These are phyloP conservation scores for Xylariaceae sp. DNA, from an alignment of 2,329 filamentous ascomycete species.

Conservation along the genomic window DNA sequence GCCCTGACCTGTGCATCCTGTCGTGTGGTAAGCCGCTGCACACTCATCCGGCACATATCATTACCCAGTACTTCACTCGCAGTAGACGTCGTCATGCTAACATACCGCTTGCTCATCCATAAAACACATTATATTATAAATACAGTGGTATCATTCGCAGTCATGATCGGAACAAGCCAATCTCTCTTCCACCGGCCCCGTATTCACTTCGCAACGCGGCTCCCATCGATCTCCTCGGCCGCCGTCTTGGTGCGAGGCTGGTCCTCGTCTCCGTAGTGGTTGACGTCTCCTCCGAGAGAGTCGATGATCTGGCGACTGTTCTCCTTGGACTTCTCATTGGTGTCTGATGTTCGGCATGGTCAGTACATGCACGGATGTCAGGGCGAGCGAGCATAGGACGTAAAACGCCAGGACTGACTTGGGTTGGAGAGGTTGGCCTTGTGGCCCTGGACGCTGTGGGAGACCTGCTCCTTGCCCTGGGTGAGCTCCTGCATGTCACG, in stretches of 20 bases:
- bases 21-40: no score
- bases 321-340: conserved; percentile 41
- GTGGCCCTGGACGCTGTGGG: conserved; percentile 31
- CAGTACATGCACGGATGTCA: no score
- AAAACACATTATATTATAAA: no score
- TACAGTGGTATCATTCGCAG: not conserved
- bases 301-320: conserved; percentile 37
- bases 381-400: not conserved
- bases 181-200: no score
- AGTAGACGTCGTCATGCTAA: no score
- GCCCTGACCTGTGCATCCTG: no score
- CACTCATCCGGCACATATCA: no score
- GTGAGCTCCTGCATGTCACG: conserved; percentile 37
- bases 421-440: conserved; percentile 45
- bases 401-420: conserved; percentile 26
- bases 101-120: no score
- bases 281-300: conserved; percentile 37
- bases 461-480: conserved; percentile 25
- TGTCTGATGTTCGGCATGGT: conserved; percentile 27
- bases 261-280: conserved; percentile 37
- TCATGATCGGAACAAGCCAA: no score
- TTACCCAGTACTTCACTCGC: no score
- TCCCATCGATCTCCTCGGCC: conserved; percentile 35
- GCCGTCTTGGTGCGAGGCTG: conserved; percentile 38
- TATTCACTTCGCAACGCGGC: conserved; percentile 22